Base-by-base conservation (phyloP, 495 filamentous ascomycete genomes). In the Penicillium roqueforti region DNA sequence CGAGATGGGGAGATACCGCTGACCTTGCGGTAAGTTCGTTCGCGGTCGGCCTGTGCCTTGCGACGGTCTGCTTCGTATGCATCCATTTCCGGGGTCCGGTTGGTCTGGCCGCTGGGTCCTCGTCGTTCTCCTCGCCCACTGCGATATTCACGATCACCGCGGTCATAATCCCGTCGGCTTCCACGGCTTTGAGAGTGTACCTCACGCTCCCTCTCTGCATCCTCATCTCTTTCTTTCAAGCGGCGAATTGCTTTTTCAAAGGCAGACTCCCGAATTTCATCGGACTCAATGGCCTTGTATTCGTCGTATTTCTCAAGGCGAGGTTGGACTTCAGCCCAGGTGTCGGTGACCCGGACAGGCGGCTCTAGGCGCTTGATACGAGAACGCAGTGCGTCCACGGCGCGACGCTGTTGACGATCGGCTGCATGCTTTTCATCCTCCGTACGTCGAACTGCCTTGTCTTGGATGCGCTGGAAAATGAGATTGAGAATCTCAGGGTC, bases 161-260 rank as follows among this genome's bases (percentile, higher is more conserved):
- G 80, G 51, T 90, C 85, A 47, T 76, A 66, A 23, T 77, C 78
- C 6, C 73, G 70, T 2, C 67, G 67, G 28, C 59, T 47, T 9
- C 56, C 60, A 38, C 71, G 71, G 51, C 76, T 76, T 54, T 85
- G 80, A 19, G 90, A 84, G 28, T 71, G 63, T 23, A 56, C 45
- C 37, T 77, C 78, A 47, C 87, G 85, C 19, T 92, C 88, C 47
- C 80, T 85, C 47, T 95, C 92, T 3, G 70, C 67, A 53, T 95
- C 90, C 47, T 96, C 92, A 45, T 95, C 89, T 67, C 92, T 91
- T 64, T 97, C 93, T 61, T 86, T 87, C 5, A 96, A 72, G 47
- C 93, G 90, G 36, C 90, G 87, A 53, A 97, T 84, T 60, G 90
- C 80, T 71, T 97, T 99, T 26, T 97, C 95, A 65, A 96, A 97